Evolutionary conservation across 768 basidiomycete species (phyloP).

Genomic region (Xerocomellus dryophilus): DNA sequence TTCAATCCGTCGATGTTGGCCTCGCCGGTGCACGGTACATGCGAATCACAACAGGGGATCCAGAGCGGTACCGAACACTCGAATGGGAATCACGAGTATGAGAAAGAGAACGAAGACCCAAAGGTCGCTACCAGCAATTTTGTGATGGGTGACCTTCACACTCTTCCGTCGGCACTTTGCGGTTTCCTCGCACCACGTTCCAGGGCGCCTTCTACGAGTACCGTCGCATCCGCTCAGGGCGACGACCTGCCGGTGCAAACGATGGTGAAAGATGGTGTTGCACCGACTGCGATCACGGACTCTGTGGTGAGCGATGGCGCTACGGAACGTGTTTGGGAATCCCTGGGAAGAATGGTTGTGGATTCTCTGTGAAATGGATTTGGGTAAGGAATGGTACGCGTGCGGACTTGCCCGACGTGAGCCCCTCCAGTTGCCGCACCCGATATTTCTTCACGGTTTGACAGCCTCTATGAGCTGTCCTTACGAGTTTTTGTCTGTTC

Average conservation of each 20-base stretch:
- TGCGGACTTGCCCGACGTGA: not conserved
- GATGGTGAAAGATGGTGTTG: not conserved
- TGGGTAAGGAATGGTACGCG: not conserved
- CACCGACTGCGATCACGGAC: not conserved
- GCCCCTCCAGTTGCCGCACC: not conserved
- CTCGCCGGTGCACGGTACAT: not conserved
- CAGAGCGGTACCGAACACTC: not conserved
- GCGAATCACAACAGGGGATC: not conserved
- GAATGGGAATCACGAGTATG: not conserved
- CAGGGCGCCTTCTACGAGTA: constrained; percentile 25
- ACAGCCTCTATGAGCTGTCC: not conserved
- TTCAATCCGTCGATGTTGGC: not conserved
- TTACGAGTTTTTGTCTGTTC: not conserved
- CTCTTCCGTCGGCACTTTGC: constrained; percentile 7
- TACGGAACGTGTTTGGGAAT: constrained; percentile 17
- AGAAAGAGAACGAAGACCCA: constrained; percentile 5
- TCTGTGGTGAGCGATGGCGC: not conserved
- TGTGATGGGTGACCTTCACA: not conserved
- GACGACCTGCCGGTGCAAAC: not conserved
- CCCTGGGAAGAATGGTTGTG: constrained; percentile 26
- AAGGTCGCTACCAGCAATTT: not conserved
- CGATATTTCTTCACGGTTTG: not conserved
- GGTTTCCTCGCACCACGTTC: constrained; percentile 14
- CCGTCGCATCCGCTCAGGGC: constrained; percentile 9
- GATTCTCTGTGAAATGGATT: constrained; percentile 5